Conservation (phyloP, 805 yeast genomes). For the Suhomyces sp. region DNA sequence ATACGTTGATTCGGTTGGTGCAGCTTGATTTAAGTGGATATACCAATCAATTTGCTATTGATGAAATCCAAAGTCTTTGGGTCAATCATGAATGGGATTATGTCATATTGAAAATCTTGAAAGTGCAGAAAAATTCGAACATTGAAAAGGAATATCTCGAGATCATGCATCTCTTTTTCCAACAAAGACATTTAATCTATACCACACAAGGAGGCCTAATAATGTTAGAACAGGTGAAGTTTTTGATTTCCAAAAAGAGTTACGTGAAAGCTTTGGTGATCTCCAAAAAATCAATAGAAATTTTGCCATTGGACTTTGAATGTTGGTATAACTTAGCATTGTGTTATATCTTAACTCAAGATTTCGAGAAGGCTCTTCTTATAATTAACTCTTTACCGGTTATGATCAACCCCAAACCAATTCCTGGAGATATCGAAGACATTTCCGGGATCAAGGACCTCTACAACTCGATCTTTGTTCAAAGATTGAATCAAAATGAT, state of each 20-base stretch:
- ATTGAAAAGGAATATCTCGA: conserved; percentile 23
- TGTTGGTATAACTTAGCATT: conserved; percentile 68
- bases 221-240: conserved; percentile 62
- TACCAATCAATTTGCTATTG: conserved; percentile 32
- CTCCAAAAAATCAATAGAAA: conserved; percentile 59
- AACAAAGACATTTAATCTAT: conserved; percentile 11
- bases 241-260: conserved; percentile 54
- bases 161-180: conserved; percentile 16
- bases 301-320: conserved; percentile 74
- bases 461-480: conserved; percentile 20
- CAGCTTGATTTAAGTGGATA: conserved; percentile 36
- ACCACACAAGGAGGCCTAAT: conserved; percentile 56
- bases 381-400: conserved; percentile 77
- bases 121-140: conserved; percentile 22
- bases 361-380: conserved; percentile 59
- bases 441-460: conserved; percentile 28
- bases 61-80: conserved; percentile 24
- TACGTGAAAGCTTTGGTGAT: conserved; percentile 55
- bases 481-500: conserved; percentile 15
- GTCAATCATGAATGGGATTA: conserved; percentile 24
- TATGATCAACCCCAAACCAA: conserved; percentile 15
- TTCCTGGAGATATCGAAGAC: conserved; percentile 14
- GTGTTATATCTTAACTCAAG: conserved; percentile 55
- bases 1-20: conserved; percentile 47
- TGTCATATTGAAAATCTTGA: conserved; percentile 24